phyloP scores from a whole-genome alignment of 768 basidiomycete species.

The Clitopilus passeckerianus region DNA sequence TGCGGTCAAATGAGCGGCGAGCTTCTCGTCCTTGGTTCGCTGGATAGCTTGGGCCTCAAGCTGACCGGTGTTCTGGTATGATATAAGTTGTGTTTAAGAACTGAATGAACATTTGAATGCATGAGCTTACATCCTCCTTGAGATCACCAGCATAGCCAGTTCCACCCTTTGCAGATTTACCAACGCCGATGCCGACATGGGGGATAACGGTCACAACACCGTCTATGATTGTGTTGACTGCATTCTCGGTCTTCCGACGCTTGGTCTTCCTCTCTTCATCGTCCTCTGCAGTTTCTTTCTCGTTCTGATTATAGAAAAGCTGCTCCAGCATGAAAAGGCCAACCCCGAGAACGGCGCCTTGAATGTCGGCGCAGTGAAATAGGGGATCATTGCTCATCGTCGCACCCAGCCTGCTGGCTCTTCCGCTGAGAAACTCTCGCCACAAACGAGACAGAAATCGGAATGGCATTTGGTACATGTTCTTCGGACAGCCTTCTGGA shows the following conservation, averaged over 20 bases:
- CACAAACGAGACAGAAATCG: slow-evolving; percentile 72
- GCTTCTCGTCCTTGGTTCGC: slow-evolving; percentile 64
- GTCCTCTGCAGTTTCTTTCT: slow-evolving; percentile 26
- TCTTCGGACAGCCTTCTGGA: slow-evolving; percentile 52
- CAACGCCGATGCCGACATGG: slow-evolving; percentile 40
- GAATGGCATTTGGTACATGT: slow-evolving; percentile 59
- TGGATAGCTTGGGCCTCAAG: slow-evolving; percentile 74
- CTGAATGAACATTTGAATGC: neutral
- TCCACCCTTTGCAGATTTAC: slow-evolving; percentile 57
- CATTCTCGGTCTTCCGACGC: slow-evolving; percentile 37
- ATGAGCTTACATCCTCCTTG: slow-evolving; percentile 74
- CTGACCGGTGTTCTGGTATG: slow-evolving; percentile 69
- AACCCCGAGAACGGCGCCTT: slow-evolving; percentile 88
- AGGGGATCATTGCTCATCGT: slow-evolving; percentile 49
- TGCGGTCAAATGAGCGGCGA: slow-evolving; percentile 59
- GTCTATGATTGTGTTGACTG: slow-evolving; percentile 16
- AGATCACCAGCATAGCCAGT: slow-evolving; percentile 83
- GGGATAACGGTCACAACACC: slow-evolving; percentile 30
- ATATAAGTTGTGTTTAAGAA: neutral
- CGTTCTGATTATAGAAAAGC: slow-evolving; percentile 53
- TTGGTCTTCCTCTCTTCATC: slow-evolving; percentile 32
- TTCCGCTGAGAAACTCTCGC: slow-evolving; percentile 53
- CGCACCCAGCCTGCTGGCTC: slow-evolving; percentile 36
- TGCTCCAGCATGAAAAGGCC: slow-evolving; percentile 85
- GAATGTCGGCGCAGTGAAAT: slow-evolving; percentile 86